A percentile compares a stretch with the other conserved stretches of the same genome.
phyloP scores from a whole-genome alignment of 257 asterid genomes.

The Scutellaria baicalensis region DNA sequence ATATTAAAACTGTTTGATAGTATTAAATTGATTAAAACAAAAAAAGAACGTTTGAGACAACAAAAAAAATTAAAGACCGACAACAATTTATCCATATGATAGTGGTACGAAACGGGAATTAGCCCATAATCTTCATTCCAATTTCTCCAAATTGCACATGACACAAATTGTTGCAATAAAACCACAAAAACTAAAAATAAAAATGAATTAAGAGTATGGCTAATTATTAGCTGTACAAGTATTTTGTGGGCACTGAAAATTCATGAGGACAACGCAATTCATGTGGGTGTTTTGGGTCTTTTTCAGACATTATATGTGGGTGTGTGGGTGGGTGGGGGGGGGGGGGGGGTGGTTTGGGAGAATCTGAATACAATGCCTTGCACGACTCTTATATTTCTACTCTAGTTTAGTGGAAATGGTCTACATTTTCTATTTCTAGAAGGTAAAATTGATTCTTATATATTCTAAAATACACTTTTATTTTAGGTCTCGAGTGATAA shows the following conservation, averaged over 20 bases:
- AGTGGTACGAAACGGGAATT: too few species aligned
- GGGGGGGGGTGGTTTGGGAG: too few species aligned
- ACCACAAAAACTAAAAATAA: not conserved
- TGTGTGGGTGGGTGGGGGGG: too few species aligned
- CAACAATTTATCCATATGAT: too few species aligned
- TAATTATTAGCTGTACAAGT: slow-evolving; percentile 9
- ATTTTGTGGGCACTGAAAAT: not conserved
- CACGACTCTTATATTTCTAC: not conserved
- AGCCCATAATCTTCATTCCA: not conserved
- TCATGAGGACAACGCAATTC: not conserved
- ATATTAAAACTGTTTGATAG: too few species aligned
- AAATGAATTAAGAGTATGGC: not conserved
- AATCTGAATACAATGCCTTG: slow-evolving; percentile 4
- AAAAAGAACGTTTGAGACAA: too few species aligned
- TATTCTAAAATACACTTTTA: not conserved
- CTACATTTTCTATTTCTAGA: not conserved
- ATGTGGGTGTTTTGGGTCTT: slow-evolving; percentile 44
- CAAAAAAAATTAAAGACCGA: too few species aligned
- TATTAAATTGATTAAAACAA: too few species aligned
- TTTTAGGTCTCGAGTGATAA: too few species aligned
- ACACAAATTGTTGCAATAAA: not conserved
- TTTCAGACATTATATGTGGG: slow-evolving; percentile 20
- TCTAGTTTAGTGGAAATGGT: not conserved
- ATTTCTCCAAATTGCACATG: not conserved
- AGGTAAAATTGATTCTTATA: not conserved